phyloP scores from a whole-genome alignment of 148 eudicot species.

The Cornus kousa region DNA sequence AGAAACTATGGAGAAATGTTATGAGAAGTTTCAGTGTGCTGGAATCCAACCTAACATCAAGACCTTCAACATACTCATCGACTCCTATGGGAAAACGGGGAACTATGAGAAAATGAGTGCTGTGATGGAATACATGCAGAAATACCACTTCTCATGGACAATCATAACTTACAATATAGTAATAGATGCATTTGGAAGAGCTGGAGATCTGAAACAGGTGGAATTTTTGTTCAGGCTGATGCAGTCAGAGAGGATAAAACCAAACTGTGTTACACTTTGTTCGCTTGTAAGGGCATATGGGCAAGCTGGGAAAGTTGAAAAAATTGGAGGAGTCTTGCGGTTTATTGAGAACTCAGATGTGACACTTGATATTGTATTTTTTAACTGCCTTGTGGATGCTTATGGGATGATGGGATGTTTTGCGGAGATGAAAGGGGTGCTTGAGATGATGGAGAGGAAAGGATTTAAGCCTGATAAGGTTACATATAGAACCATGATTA shows the following conservation, averaged over 20 bases:
- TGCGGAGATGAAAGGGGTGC: constrained; percentile 77
- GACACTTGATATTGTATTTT: constrained; percentile 70
- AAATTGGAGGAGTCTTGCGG: constrained; percentile 53
- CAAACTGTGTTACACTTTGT: constrained; percentile 79
- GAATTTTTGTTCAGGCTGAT: constrained; percentile 68
- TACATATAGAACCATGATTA: constrained; percentile 78
- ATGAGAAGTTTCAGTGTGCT: constrained; percentile 72
- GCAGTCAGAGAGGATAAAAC: constrained; percentile 82
- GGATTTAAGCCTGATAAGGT: constrained; percentile 69
- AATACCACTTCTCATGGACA: constrained; percentile 84
- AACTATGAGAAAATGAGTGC: constrained; percentile 79
- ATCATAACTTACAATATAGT: constrained; percentile 77
- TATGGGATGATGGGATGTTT: constrained; percentile 79
- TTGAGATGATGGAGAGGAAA: constrained; percentile 67
- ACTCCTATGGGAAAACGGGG: constrained; percentile 74
- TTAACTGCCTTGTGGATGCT: constrained; percentile 78
- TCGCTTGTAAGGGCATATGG: constrained; percentile 85
- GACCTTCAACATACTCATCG: constrained; percentile 82
- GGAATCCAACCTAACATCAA: constrained; percentile 82
- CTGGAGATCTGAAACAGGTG: constrained; percentile 78
- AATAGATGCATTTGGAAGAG: constrained; percentile 84
- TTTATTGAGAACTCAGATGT: constrained; percentile 71
- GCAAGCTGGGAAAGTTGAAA: constrained; percentile 59
- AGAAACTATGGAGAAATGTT: constrained; percentile 94
- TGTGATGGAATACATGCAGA: constrained; percentile 93